Conservation (phyloP, 805 yeast genomes). For the Candida nemodendra region DNA sequence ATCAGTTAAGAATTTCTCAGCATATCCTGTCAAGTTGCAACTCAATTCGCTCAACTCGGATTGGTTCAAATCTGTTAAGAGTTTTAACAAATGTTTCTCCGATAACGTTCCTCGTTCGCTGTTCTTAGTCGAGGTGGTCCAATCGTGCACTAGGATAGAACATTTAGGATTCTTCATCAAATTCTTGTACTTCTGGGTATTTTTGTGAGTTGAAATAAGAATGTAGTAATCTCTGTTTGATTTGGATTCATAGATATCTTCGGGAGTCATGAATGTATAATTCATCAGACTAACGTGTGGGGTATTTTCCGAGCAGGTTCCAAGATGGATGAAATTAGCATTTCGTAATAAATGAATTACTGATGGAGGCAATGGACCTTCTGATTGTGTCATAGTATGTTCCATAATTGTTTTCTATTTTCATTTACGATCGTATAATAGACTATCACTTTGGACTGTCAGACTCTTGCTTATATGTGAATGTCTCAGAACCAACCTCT, state of each 20-base stretch:
- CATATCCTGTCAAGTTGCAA: slow-evolving; percentile 71
- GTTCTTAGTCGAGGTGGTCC: slow-evolving; percentile 55
- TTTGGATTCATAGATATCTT: slow-evolving; percentile 29
- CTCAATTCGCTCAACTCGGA: slow-evolving; percentile 76
- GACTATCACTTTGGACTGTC: too few relatives aligned
- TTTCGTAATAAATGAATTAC: slow-evolving; percentile 49
- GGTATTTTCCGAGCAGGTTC: slow-evolving; percentile 62
- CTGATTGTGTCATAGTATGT: slow-evolving; percentile 7
- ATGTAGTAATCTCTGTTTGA: slow-evolving; percentile 41
- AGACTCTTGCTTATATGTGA: too few relatives aligned
- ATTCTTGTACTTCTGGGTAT: slow-evolving; percentile 74
- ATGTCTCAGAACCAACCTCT: too few relatives aligned
- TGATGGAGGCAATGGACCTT: slow-evolving; percentile 30
- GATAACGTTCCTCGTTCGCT: slow-evolving; percentile 6
- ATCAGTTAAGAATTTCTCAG: slow-evolving; percentile 51
- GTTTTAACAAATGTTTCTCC: slow-evolving; percentile 43
- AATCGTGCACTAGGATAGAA: slow-evolving; percentile 83
- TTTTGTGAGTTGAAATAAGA: slow-evolving; percentile 67
- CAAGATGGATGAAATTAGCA: slow-evolving; percentile 77
- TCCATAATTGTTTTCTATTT: too few relatives aligned
- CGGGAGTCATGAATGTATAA: slow-evolving; percentile 61
- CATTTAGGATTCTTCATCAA: slow-evolving; percentile 71
- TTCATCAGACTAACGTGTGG: slow-evolving; percentile 95
- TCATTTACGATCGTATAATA: too few relatives aligned
- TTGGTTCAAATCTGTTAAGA: slow-evolving; percentile 76